Evolutionary conservation across 148 eudicot genomes (phyloP), one percentile per base, ranked within the genome.

Genomic region (Rhododendron vialii): DNA sequence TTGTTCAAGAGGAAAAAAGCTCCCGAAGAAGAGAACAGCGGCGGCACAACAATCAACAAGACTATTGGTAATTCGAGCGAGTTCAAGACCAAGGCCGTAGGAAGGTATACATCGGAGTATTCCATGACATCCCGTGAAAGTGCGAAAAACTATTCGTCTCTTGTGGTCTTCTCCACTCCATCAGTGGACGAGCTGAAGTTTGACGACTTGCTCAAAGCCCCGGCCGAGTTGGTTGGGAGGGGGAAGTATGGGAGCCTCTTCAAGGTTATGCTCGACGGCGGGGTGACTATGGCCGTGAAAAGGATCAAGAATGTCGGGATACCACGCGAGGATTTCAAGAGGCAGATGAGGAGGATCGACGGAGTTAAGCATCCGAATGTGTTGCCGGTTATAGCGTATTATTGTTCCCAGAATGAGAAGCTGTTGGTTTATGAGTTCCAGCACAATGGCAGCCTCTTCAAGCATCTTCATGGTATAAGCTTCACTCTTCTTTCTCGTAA

Each of bases 401-500:
- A 92, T 65, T 90, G 90, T 80, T 92, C 94, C 35, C 82, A 86
- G 67, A 86, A 87, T 78, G 94, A 92, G 86, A 90, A 91, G 85
- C 90, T 92, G 53, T 71, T 92, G 84, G 92, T 92, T 53, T 92
- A 92, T 87, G 92, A 91, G 57, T 90, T 82, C 38, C 94, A 90
- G 84, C 76, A 88, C 33, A 90, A 91, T 88, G 94, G 92, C 51
- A 90, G 92, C 73, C 90, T 92, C 82, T 88, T 91, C 87, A 80
- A 59, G 17, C 92, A 87, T 87, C 89, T 92, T 10, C 90, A 92
- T 69, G 92, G 94, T 92, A 85, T 28, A 30, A 87, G 51, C 65
- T 26, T 63, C 83, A 10, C 26, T 38, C 78, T 65, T 24, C 1
- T 38, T 47, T 69, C 6, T 12, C 1, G 5, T 12, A 28, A 12